Conservation (phyloP, 1,139 yeast genomes). For the Geotrichum aggregatum region DNA sequence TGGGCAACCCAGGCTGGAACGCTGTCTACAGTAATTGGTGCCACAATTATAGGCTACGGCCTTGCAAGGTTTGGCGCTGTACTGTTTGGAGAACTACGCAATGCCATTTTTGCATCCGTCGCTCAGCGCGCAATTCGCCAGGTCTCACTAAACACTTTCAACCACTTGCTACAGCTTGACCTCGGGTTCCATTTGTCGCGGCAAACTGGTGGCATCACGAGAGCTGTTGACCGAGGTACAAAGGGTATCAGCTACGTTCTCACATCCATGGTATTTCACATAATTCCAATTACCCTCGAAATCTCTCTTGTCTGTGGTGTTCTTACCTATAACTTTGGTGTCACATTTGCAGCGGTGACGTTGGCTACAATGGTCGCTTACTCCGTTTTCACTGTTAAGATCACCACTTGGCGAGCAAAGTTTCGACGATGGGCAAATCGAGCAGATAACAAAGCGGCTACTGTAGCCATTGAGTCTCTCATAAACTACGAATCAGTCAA, state of each 20-base stretch:
- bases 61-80: conserved; percentile 93
- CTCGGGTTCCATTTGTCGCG: conserved; percentile 82
- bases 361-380: conserved; percentile 82
- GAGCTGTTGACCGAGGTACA: conserved; percentile 97
- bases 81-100: conserved; percentile 85
- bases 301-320: conserved; percentile 91
- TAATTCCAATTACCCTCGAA: conserved; percentile 87
- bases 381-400: conserved; percentile 77
- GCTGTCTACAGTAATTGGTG: conserved; percentile 53
- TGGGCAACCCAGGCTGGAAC: conserved; percentile 67
- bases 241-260: conserved; percentile 92
- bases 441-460: conserved; percentile 93
- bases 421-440: conserved; percentile 86
- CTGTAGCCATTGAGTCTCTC: conserved; percentile 88
- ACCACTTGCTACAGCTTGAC: conserved; percentile 77
- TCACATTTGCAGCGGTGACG: conserved; percentile 84
- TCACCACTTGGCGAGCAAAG: conserved; percentile 95
- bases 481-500: conserved; percentile 93
- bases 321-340: conserved; percentile 85
- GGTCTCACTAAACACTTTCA: conserved; percentile 85
- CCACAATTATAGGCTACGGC: conserved; percentile 84
- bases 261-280: conserved; percentile 94
- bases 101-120: conserved; percentile 92
- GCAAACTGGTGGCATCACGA: conserved; percentile 92
- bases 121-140: conserved; percentile 91